These are phyloP conservation scores for Encephalitozoon intestinalis DNA, from an alignment of 371 early-diverging fungal species.

Conservation along the genomic window DNA sequence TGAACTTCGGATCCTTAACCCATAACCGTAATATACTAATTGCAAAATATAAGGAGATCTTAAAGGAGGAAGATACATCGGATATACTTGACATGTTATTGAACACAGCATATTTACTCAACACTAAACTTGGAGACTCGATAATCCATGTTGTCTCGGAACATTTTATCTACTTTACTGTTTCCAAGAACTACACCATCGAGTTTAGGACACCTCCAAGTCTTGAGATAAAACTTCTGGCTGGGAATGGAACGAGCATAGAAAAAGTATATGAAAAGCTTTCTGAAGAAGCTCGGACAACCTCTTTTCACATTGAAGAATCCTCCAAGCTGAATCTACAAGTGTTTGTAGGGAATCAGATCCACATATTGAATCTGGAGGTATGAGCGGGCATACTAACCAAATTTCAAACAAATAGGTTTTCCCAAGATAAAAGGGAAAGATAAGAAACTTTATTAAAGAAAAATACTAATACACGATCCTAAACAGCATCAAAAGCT, in stretches of 20 bases:
- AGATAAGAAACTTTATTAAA: not conserved
- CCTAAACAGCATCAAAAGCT: slow-evolving; percentile 3
- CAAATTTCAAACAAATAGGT: not conserved
- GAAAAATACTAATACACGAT: not conserved
- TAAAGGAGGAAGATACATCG: not conserved
- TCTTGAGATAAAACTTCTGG: not conserved
- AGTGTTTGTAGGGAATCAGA: not conserved
- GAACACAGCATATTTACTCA: slow-evolving; percentile 6
- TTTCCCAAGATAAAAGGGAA: not conserved
- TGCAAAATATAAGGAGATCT: not conserved
- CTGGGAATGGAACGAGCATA: no score
- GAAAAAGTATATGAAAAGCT: not conserved
- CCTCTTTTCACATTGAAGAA: not conserved
- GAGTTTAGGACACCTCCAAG: not conserved
- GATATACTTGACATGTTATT: slow-evolving; percentile 7
- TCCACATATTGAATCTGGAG: not conserved
- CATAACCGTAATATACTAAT: slow-evolving; percentile 4
- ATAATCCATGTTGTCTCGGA: not conserved
- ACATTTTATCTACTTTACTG: not conserved
- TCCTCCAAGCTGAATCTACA: not conserved
- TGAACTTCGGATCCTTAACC: not conserved
- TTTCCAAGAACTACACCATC: not conserved
- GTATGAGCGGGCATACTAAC: not conserved
- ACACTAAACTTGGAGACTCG: not conserved
- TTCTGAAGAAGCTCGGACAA: not conserved